Percentiles rank a stretch among this genome's conserved stretches.
Conservation (phyloP, 2,329 filamentous ascomycete genomes). For the Trichoderma brevicompactum region DNA sequence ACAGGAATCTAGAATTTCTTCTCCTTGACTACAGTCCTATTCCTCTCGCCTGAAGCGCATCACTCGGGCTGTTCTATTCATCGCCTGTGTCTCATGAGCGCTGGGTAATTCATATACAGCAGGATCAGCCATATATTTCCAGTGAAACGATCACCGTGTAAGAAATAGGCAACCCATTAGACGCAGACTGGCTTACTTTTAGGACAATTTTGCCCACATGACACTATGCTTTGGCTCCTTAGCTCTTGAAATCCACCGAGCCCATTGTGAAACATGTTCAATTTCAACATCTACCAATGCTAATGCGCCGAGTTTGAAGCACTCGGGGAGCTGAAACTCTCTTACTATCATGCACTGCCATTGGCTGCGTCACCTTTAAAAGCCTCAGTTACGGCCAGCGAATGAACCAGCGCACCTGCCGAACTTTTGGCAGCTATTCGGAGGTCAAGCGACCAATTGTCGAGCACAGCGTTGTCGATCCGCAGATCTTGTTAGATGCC, state of each 20-base stretch:
- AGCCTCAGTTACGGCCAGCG: slow-evolving; percentile 5
- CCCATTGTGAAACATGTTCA: slow-evolving; percentile 1
- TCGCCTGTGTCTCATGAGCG: no score
- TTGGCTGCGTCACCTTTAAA: slow-evolving; percentile 9
- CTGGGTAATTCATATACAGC: background rate
- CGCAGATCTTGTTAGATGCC: slow-evolving; percentile 23
- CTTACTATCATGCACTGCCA: background rate
- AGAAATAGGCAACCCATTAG: background rate
- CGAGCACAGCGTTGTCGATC: slow-evolving; percentile 11
- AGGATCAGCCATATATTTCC: background rate
- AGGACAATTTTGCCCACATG: slow-evolving; percentile 3
- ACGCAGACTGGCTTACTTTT: background rate
- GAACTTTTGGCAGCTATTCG: background rate
- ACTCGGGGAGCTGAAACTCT: slow-evolving; percentile 13
- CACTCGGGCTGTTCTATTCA: no score
- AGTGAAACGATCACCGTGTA: background rate
- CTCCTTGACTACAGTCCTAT: no score
- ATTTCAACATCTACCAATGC: slow-evolving; percentile 15
- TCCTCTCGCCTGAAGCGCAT: no score
- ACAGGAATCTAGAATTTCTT: no score
- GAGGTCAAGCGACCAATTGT: slow-evolving; percentile 8
- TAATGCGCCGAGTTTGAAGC: background rate
- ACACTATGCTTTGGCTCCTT: background rate
- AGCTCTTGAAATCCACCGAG: background rate
- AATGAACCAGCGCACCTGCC: slow-evolving; percentile 5